Base-by-base conservation (phyloP, 371 early-diverging fungal genomes). In the Blakeslea trispora region DNA sequence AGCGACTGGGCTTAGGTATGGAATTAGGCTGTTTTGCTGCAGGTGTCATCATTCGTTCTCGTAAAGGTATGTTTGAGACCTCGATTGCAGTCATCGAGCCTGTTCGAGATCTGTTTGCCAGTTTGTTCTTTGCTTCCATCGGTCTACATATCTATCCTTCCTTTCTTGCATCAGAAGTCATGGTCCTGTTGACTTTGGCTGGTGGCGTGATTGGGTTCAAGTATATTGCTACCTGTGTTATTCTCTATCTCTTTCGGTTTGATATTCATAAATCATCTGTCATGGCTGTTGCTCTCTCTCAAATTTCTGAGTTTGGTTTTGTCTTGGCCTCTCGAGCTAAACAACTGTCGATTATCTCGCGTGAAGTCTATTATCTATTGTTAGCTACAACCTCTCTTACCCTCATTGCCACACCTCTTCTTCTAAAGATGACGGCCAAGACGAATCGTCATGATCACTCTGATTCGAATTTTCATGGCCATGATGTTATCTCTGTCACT, bases 1-100 rank as follows among this genome's bases (percentile, higher is more conserved):
- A 63, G 8, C 34, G 55, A 21, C 68, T 85, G 22, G 82, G 80
- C 1, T 58, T 84, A 19, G 79, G 80, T 22, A 74, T 81, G 67
- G 87, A 87, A 59, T 28, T 87, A 7, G 82, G 81, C 2, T 85
- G 82, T 42, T 87, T 87, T 70, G 79, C 84, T 3, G 85, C 83
- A 1, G 87, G 87, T 41, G 81, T 84, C 8, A 61, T 83, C 32
- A 56, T 87, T 11, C 68, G 77, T 7, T 67, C 79, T 15, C 71
- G 75, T 21, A 71, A 72, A 51, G 45, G 59, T 28, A 28, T 75
- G 32, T 75, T 68, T 55, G 81, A 84, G 41, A 50, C 69, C 10
- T 69, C 67, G 1, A 55, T 68, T 18, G 66, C 45, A 8, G 68
- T 72, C 6, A 73, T 84, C 50, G 79, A 79, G 46, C 82, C 87